Evolutionary conservation across 139 green algal genomes (phyloP).

Genomic region (Zygnema circumcarinatum): DNA sequence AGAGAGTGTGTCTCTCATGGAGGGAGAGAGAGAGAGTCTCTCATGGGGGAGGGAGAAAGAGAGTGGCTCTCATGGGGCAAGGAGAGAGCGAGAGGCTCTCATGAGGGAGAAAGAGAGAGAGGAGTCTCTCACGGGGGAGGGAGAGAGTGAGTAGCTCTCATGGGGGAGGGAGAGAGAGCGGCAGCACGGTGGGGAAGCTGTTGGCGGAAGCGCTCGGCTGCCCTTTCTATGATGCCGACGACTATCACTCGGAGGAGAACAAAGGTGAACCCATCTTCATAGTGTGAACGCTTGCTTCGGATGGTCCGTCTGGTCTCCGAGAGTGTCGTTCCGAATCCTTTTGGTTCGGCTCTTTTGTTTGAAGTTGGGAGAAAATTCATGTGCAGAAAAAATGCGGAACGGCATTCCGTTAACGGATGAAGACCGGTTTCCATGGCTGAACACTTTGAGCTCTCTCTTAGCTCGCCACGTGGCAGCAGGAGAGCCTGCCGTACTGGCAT

Average conservation of each 20-base stretch:
- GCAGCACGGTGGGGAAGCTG: constrained; percentile 3
- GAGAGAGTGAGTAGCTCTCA: background rate
- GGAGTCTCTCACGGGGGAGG: too few species aligned
- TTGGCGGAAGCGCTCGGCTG: constrained; percentile 5
- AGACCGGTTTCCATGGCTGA: constrained; percentile 11
- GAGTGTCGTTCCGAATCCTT: background rate
- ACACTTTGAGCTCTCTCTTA: background rate
- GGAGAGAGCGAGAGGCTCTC: too few species aligned
- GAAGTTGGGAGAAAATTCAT: too few species aligned
- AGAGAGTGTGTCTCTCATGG: too few species aligned
- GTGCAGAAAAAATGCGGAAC: background rate
- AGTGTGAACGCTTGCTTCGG: background rate
- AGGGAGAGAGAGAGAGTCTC: too few species aligned
- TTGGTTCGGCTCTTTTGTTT: constrained; percentile 9
- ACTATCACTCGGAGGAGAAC: constrained; percentile 5
- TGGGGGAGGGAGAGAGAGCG: too few species aligned
- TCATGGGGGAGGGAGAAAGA: too few species aligned
- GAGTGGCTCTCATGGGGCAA: too few species aligned
- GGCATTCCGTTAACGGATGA: constrained; percentile 16
- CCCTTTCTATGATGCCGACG: constrained; percentile 13
- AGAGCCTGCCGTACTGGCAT: background rate
- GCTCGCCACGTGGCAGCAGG: background rate
- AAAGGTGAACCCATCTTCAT: background rate
- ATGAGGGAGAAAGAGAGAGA: too few species aligned
- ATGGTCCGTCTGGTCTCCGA: background rate